Base-by-base conservation (phyloP, 164 flowering plant genomes). In the Macadamia tetraphylla region DNA sequence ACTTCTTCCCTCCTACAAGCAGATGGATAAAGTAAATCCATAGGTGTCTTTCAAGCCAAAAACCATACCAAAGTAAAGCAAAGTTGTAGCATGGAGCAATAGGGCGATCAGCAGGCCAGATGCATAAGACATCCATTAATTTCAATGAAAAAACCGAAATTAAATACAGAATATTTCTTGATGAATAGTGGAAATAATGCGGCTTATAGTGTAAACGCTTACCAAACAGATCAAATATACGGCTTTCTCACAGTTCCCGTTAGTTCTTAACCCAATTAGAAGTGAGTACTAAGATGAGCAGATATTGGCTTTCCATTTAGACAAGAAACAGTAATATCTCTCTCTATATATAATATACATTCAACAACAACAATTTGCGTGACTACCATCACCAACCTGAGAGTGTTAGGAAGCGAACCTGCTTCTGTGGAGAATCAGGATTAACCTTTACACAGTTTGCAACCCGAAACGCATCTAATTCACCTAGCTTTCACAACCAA, bases 381-480 rank as follows among this genome's bases (percentile, higher is more conserved):
- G 40, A 46, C 51, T 46, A 46, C 51, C 40, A 46, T 8, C 31
- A 81, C 89, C 75, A 67, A 90, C 98, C 98, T 71, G 90, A 75
- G 60, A 92, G 91, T 0, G 98, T 92, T 58, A 92, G 78, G 69
- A 87, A 82, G 51, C 96, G 82, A 68, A 90, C 89, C 80, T 85
- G 92, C 81, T 92, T 92, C 75, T 90, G 98, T 3, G 98, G 98
- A 0, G 98, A 82, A 76, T 92, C 98, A 0, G 98, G 96, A 74
- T 92, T 92, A 29, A 92, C 91, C 76, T 92, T 92, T 68, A 92
- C 94, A 70, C 92, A 89, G 3, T 72, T 59, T 11, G 96, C 83
- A 2, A 40, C 70, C 63, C 72, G 70, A 72, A 90, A 92, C 65
- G 66, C 88, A 66, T 90, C 87, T 80, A 90, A 75, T 56, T 69